Evolutionary conservation across 805 yeast genomes (phyloP).

Genomic region (Ogataea angusta): DNA sequence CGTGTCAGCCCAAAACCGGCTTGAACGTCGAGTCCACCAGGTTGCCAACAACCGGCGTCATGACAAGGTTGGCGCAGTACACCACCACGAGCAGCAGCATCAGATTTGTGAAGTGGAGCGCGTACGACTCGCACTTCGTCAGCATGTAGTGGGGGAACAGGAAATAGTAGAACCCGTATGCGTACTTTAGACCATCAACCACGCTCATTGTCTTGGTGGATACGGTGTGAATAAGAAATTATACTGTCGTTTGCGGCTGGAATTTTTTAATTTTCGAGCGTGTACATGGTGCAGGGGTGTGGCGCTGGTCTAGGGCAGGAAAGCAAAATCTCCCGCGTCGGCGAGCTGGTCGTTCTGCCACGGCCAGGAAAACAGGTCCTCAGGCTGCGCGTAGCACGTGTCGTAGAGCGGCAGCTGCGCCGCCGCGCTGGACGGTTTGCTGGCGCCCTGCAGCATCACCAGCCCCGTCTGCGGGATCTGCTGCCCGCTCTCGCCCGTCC

Average conservation of each 20-base stretch:
- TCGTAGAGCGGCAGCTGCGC: slow-evolving; percentile 4
- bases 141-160: slow-evolving; percentile 49
- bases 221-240: neutral
- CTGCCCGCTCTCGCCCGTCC: slow-evolving; percentile 52
- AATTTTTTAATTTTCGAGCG: neutral
- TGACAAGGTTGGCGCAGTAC: slow-evolving; percentile 16
- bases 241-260: neutral
- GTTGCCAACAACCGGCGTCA: slow-evolving; percentile 12
- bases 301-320: slow-evolving; percentile 4
- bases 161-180: slow-evolving; percentile 36
- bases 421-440: slow-evolving; percentile 3
- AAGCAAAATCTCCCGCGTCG: slow-evolving; percentile 9
- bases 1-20: neutral
- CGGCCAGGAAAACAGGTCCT: slow-evolving; percentile 8
- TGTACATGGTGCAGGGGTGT: slow-evolving; percentile 5
- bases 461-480: slow-evolving; percentile 37
- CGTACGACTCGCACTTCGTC: slow-evolving; percentile 40
- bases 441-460: slow-evolving; percentile 24
- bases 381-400: slow-evolving; percentile 4
- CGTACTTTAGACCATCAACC: slow-evolving; percentile 15
- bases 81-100: slow-evolving; percentile 9
- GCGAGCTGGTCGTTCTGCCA: slow-evolving; percentile 8
- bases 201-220: slow-evolving; percentile 3
- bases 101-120: slow-evolving; percentile 19
- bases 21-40: slow-evolving; percentile 3